Base-by-base conservation (phyloP, 2,329 filamentous ascomycete species). In the Beauveria asiatica region DNA sequence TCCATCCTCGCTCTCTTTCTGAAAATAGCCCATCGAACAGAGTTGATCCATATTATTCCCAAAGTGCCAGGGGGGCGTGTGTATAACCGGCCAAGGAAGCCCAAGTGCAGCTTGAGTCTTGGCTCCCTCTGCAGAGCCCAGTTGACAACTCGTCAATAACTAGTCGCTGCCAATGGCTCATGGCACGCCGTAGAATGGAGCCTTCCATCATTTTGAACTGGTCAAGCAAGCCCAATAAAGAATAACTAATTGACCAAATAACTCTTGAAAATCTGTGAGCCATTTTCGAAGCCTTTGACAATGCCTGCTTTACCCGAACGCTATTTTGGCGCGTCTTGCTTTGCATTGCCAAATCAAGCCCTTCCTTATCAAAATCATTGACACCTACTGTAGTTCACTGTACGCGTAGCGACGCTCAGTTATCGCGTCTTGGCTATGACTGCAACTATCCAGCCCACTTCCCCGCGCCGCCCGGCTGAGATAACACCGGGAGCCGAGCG, bases 361-460 rank as follows among this genome's bases (percentile, higher is more conserved):
- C 25, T 27, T n/a, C 37, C 53, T 46, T 49, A 49, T 57, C 54
- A 23, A 17, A 41, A 11, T n/a, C 50, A 46, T 46, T 46, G 41
- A 33, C 21, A 23, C 19, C 8, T 30, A 30, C 27, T 30, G 27
- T 30, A 33, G 5, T n/a, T 17, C 30, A 13, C 44, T 13, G 52
- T 23, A 17, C 25, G 49, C 19, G n/a, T 39, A 17, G 6, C 37
- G 17, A 17, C 9, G 21, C 30, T 21, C 19, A 25, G 48, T 21
- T 25, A 57, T 57, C 54, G 54, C 54, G 44, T 57, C 45, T 42
- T 25, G 37, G 55, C 55, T 21, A 23, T 58, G 37, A 58, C 45
- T 10, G 42, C 37, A 33, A 13, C 48, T 44, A n/a, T 5, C 55
- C 25, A 58, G 25, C 56, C 56, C 56, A 58, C 56, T 58, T 52